Base-by-base conservation (phyloP, 225 moss, liverwort and hornwort species). In the Thuidium tamariscinum region DNA sequence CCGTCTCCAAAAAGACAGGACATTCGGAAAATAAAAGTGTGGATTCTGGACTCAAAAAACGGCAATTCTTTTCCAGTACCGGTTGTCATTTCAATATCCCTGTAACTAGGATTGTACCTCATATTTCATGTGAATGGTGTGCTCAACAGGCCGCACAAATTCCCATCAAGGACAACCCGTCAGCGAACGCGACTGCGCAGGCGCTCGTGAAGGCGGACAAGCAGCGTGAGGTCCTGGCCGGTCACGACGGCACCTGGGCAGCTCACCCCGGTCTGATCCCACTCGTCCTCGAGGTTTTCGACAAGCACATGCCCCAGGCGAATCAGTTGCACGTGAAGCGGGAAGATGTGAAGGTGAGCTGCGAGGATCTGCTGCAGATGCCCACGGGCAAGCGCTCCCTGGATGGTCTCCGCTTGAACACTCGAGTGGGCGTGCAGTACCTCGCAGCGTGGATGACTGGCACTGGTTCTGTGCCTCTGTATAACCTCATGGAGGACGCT, bases 401-500 rank as follows among this genome's bases (percentile, higher is more conserved):
- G 67, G 94, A 95, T 17, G 96, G 96, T 30, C 92, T 95, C 65
- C 94, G 96, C 13, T 79, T 95, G 84, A 95, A 95, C 88, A 96
- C 95, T 15, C 89, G 95, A 10, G 96, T 96, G 42, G 96, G 96
- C 65, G 89, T 95, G 16, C 96, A 96, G 88, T 96, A 96, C 83
- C 86, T 96, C 75, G 95, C 96, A 29, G 96, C 96, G 22, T 96
- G 96, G 96, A 91, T 94, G 90, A 88, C 85, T n/a, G 95, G 96
- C 37, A 96, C 93, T 32, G 96, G 96, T 15, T 96, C 96, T 15
- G 96, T 96, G 75, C 96, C 96, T 8, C 36, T 96, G 80, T 93
- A 96, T 91, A 96, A 95, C 80, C 95, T 96, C 86, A 96, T 96
- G 96, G 96, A 95, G 92, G 96, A 96, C 64, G 96, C 96, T 39